Evolutionary conservation across 192 early-diverging fungal genomes (phyloP).

Genomic region (Umbelopsis isabellina): DNA sequence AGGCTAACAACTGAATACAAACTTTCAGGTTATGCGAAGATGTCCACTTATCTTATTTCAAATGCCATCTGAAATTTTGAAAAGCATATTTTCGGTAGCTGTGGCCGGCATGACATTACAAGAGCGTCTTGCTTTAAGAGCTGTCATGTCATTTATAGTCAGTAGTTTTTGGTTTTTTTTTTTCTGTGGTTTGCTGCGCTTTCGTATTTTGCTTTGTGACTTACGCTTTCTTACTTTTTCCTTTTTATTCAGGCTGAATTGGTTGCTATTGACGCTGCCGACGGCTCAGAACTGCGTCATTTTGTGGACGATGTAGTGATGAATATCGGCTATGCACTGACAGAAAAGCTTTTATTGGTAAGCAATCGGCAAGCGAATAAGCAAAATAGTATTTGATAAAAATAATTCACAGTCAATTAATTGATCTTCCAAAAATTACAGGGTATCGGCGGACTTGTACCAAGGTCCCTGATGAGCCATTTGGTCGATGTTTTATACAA

Average conservation of each 20-base stretch:
- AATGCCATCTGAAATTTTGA: constrained; percentile 46
- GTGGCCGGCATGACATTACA: constrained; percentile 53
- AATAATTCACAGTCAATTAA: background rate
- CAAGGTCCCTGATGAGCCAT: constrained; percentile 54
- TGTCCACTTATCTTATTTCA: constrained; percentile 57
- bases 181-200: background rate
- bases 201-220: background rate
- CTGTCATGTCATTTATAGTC: constrained; percentile 56
- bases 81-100: constrained; percentile 48
- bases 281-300: constrained; percentile 36
- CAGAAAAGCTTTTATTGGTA: constrained; percentile 49
- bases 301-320: constrained; percentile 41
- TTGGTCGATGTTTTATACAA: constrained; percentile 57
- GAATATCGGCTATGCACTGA: constrained; percentile 47
- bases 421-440: constrained; percentile 13
- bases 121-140: constrained; percentile 57
- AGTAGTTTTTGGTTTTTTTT: too few relatives aligned
- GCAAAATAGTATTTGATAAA: too few relatives aligned
- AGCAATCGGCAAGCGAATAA: background rate
- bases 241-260: constrained; percentile 44
- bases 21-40: constrained; percentile 44
- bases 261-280: constrained; percentile 45
- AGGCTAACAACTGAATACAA: background rate
- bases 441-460: constrained; percentile 57
- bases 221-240: constrained; percentile 4